Conservation (phyloP, 345 rosid species). For the Citrus medica region DNA sequence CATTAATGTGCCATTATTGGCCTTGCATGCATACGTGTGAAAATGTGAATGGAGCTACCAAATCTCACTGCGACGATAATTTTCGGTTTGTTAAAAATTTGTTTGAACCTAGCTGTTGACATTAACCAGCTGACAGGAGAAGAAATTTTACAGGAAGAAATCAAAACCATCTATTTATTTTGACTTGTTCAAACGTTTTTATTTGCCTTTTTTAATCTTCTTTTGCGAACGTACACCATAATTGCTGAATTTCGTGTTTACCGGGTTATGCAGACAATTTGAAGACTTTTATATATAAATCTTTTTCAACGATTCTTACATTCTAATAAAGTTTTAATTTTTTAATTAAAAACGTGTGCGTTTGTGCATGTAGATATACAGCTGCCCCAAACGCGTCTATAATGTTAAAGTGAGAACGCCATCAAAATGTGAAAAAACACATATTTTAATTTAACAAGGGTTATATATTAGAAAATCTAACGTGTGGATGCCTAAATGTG, state of each 20-base stretch:
- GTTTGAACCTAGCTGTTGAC: not conserved
- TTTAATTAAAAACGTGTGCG: too few species aligned
- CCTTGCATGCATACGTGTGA: not conserved
- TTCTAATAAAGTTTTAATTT: too few species aligned
- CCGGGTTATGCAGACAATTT: not conserved
- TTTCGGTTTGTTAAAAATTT: not conserved
- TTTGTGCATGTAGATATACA: too few species aligned
- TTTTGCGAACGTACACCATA: not conserved
- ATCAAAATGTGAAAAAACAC: too few species aligned
- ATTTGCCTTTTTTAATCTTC: not conserved
- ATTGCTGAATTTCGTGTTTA: not conserved
- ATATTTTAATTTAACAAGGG: accelerated
- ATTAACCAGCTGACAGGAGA: not conserved
- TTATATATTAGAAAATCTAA: too few species aligned
- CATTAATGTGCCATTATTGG: not conserved
- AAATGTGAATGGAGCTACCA: not conserved
- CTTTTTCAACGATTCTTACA: too few species aligned
- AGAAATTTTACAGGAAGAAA: too few species aligned
- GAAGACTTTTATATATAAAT: too few species aligned
- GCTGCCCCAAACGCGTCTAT: too few species aligned
- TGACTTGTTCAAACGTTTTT: not conserved
- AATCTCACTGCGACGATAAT: too few species aligned
- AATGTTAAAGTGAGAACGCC: too few species aligned
- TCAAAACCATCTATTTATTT: not conserved
- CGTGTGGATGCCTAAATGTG: accelerated